Conservation (phyloP, 2,329 filamentous ascomycete species). For the Colletotrichum sidae region DNA sequence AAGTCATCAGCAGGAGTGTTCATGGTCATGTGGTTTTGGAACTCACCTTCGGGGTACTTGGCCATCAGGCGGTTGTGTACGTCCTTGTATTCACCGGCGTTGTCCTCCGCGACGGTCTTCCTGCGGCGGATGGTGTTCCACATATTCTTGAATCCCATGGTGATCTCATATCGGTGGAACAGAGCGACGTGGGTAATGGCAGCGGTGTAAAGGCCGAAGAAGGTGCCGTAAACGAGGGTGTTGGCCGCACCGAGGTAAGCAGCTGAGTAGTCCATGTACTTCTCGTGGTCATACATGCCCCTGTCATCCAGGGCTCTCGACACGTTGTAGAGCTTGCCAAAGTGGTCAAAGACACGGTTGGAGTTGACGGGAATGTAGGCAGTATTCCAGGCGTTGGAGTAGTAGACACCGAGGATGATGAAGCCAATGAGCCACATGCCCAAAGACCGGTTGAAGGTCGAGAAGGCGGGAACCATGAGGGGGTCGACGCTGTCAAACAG, state of each 20-base stretch:
- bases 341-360: slow-evolving; percentile 53
- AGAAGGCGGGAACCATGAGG: slow-evolving; percentile 49
- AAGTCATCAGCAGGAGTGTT: neutral
- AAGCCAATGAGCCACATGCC: slow-evolving; percentile 46
- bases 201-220: slow-evolving; percentile 45
- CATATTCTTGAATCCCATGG: slow-evolving; percentile 41
- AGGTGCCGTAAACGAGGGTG: slow-evolving; percentile 46
- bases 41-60: slow-evolving; percentile 43
- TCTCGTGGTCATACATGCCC: slow-evolving; percentile 50
- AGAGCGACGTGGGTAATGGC: slow-evolving; percentile 46
- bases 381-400: slow-evolving; percentile 49
- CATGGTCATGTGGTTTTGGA: too few species aligned
- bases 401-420: slow-evolving; percentile 47
- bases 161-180: slow-evolving; percentile 46
- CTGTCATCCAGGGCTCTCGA: slow-evolving; percentile 46
- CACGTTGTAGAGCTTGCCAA: slow-evolving; percentile 53
- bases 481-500: slow-evolving; percentile 44
- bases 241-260: slow-evolving; percentile 41
- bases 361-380: slow-evolving; percentile 55
- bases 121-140: slow-evolving; percentile 45
- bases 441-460: slow-evolving; percentile 48
- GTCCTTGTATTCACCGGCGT: slow-evolving; percentile 52
- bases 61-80: slow-evolving; percentile 49
- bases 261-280: slow-evolving; percentile 47
- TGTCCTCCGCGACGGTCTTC: slow-evolving; percentile 40